A percentile compares a stretch with the other conserved stretches of the same genome.
Conservation (phyloP, 352 stramenopile species). For the Phytophthora litchii region DNA sequence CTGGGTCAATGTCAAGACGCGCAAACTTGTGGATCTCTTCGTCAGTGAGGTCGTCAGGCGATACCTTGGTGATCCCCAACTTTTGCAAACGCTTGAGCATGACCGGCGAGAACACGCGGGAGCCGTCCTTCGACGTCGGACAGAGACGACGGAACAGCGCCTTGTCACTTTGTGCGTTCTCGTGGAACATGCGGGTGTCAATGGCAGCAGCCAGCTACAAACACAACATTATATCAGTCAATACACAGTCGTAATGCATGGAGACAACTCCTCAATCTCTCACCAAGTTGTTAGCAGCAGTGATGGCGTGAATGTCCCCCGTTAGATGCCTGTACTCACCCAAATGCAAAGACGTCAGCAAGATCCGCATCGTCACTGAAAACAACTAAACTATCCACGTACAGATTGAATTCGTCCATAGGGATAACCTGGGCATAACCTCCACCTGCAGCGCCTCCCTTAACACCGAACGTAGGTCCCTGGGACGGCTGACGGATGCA, state of each 20-base stretch:
- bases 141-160: slow-evolving; percentile 88
- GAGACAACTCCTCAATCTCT: not conserved
- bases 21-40: slow-evolving; percentile 94
- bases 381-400: slow-evolving; percentile 32
- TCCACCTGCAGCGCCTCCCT: slow-evolving; percentile 85
- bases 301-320: slow-evolving; percentile 99
- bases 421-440: slow-evolving; percentile 95
- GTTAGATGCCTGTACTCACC: slow-evolving; percentile 91
- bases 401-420: slow-evolving; percentile 99
- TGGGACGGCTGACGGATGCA: slow-evolving; percentile 98
- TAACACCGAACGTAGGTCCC: slow-evolving; percentile 99
- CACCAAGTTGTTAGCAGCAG: slow-evolving; percentile 97
- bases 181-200: slow-evolving; percentile 98
- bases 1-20: slow-evolving; percentile 95
- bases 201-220: slow-evolving; percentile 94
- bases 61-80: slow-evolving; percentile 93
- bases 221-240: not conserved
- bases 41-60: slow-evolving; percentile 93
- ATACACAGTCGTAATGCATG: slow-evolving; percentile 3
- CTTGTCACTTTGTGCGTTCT: slow-evolving; percentile 86
- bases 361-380: not conserved
- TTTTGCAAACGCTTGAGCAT: slow-evolving; percentile 96
- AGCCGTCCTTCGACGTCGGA: slow-evolving; percentile 81
- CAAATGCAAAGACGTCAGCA: slow-evolving; percentile 15
- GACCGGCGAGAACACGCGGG: slow-evolving; percentile 86